Evolutionary conservation across 2,329 filamentous ascomycete genomes (phyloP).

Genomic region (Beauveria australis): DNA sequence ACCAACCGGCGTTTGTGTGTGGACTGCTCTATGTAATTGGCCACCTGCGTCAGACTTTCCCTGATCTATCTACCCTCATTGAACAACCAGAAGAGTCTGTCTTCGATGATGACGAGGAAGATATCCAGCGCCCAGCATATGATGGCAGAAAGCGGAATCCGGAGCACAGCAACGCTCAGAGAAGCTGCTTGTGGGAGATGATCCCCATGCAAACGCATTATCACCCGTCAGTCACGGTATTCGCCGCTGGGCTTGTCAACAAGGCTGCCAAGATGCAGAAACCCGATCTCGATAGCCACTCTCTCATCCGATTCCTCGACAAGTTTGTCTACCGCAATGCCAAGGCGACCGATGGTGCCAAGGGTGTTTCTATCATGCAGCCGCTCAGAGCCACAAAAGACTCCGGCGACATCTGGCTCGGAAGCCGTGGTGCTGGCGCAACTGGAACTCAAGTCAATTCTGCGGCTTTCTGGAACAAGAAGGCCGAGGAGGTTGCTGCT

Average conservation of each 20-base stretch:
- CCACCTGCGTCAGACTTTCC: conserved; percentile 72
- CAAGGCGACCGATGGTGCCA: conserved; percentile 58
- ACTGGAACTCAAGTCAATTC: conserved; percentile 58
- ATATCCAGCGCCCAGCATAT: conserved; percentile 43
- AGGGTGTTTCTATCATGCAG: conserved; percentile 93
- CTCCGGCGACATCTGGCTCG: conserved; percentile 48
- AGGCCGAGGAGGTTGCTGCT: conserved; percentile 74
- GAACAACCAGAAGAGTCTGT: conserved; percentile 67
- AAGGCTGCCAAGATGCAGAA: conserved; percentile 70
- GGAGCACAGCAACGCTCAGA: conserved; percentile 85
- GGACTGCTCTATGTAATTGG: conserved; percentile 84
- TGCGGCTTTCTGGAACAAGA: conserved; percentile 85
- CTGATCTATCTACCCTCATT: conserved; percentile 69
- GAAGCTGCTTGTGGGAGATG: conserved; percentile 88
- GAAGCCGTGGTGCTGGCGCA: conserved; percentile 37
- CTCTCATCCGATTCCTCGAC: conserved; percentile 90
- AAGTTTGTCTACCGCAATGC: conserved; percentile 97
- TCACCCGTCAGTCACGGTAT: conserved; percentile 85
- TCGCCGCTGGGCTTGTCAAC: conserved; percentile 63
- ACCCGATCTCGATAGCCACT: conserved; percentile 83
- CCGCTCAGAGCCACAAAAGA: conserved; percentile 54
- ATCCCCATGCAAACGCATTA: conserved; percentile 55
- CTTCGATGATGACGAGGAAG: conserved; percentile 57
- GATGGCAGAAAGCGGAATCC: conserved; percentile 89
- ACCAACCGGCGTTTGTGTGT: conserved; percentile 88